Base-by-base conservation (phyloP, 2,329 filamentous ascomycete genomes). In the Colletotrichum australisinense region DNA sequence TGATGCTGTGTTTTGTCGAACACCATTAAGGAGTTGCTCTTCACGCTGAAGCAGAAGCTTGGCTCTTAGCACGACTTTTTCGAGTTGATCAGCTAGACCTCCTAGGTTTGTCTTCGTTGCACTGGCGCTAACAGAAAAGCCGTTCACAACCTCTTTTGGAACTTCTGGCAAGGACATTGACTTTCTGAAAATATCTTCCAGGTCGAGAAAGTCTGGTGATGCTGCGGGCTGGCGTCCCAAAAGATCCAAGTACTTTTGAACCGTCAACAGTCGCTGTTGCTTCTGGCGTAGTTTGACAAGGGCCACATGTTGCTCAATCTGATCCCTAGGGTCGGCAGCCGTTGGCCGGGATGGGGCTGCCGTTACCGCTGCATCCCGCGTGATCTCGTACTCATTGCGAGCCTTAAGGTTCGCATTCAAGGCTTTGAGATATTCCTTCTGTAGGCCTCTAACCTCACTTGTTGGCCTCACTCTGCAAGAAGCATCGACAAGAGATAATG, bases 41-140 rank as follows among this genome's bases (percentile, higher is more conserved):
- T 93, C 90, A 63, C 85, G 86, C 74, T 86, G 86, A 0, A 91
- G 83, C 7, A 88, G 82, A 22, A 92, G 80, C 76, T 91, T 92
- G 22, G 90, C 86, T 42, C 87, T 86, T 38, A 93, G 79, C 4
- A 91, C 87, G 0, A 87, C 87, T 77, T 89, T 91, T 75, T 92
- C 89, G 6, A 93, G 80, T 32, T 86, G 84, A 35, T 85, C 83
- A 53, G 89, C 81, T 5, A 90, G 84, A 1, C 81, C 83, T 60
- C 85, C 82, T 1, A 92, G 78, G 49, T 88, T 86, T 1, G 81
- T 79, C 16, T 83, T 82, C 5, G 81, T 76, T 6, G 79, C 75
- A 30, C 79, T 80, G 52, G 82, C 81, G 63, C 87, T 85, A 35
- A 83, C 80, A 7, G 85, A 83, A 53, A 91, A 84, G 24, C 87